Percentiles rank a stretch among this genome's conserved stretches.
Evolutionary conservation across 192 early-diverging fungal species (phyloP).

Genomic region (Mortierella hygrophila): DNA sequence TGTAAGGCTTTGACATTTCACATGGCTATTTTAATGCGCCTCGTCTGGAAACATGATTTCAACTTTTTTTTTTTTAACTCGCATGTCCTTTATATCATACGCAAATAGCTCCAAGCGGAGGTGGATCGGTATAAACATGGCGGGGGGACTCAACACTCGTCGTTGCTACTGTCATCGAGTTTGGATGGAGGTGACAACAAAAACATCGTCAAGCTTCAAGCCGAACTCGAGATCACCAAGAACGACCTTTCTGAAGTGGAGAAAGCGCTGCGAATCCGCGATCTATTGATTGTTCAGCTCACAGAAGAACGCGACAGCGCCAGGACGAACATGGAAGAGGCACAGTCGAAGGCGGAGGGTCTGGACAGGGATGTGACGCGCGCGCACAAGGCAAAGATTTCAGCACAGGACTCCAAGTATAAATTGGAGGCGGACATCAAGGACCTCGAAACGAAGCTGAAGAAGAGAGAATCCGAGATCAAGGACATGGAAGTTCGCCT

Average conservation of each 20-base stretch:
- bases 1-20: neutral
- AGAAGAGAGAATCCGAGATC: neutral
- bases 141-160: neutral
- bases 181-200: neutral
- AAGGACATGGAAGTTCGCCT: neutral
- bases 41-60: neutral
- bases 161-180: neutral
- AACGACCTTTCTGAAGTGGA: neutral
- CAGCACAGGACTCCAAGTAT: neutral
- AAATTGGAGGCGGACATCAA: neutral
- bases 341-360: slow-evolving; percentile 2
- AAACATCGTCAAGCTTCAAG: neutral
- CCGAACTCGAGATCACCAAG: slow-evolving; percentile 4
- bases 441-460: neutral
- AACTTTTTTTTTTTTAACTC: neutral
- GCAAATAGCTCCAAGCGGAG: neutral
- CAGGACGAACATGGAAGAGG: slow-evolving; percentile 10
- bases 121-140: neutral
- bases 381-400: slow-evolving; percentile 21
- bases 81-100: neutral
- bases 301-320: slow-evolving; percentile 1
- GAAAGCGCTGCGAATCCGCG: neutral
- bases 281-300: neutral
- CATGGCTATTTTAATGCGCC: neutral
- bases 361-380: slow-evolving; percentile 9